Conservation (phyloP, 768 basidiomycete genomes). For the Pisolithus tinctorius region DNA sequence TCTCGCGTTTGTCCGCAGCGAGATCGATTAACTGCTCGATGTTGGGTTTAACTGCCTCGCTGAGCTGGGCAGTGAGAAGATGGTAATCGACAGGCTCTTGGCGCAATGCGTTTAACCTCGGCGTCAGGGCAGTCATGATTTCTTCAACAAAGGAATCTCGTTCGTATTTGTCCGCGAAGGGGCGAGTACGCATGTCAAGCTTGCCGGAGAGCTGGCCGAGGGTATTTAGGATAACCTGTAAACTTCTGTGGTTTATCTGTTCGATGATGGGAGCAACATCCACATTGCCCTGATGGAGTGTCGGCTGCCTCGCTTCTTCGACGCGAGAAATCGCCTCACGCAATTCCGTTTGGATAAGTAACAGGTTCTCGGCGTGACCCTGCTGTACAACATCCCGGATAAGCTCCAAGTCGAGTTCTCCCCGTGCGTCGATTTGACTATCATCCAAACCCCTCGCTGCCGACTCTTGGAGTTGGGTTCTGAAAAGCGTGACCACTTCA, state of each 20-base stretch:
- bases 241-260: constrained; percentile 48
- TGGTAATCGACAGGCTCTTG: constrained; percentile 75
- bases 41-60: constrained; percentile 84
- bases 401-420: constrained; percentile 73
- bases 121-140: constrained; percentile 49
- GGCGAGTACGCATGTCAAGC: constrained; percentile 24
- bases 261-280: constrained; percentile 47
- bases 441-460: constrained; percentile 52
- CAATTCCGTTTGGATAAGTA: constrained; percentile 55
- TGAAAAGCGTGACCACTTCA: constrained; percentile 63
- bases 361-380: constrained; percentile 55
- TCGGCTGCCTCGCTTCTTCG: constrained; percentile 20
- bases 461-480: constrained; percentile 59
- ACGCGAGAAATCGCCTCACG: constrained; percentile 40
- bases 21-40: constrained; percentile 86
- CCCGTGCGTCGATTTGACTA: constrained; percentile 62
- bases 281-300: constrained; percentile 10
- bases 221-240: constrained; percentile 53
- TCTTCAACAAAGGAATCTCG: constrained; percentile 58
- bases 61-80: constrained; percentile 61
- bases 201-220: constrained; percentile 41
- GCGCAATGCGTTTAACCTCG: constrained; percentile 54
- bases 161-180: constrained; percentile 35
- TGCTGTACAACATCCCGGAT: constrained; percentile 65
- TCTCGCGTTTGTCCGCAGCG: constrained; percentile 84